Percentiles rank a stretch among this genome's conserved stretches.
phyloP scores from a whole-genome alignment of 225 moss, liverwort and hornwort genomes.

The Bryoerythrophyllum caledonicum region DNA sequence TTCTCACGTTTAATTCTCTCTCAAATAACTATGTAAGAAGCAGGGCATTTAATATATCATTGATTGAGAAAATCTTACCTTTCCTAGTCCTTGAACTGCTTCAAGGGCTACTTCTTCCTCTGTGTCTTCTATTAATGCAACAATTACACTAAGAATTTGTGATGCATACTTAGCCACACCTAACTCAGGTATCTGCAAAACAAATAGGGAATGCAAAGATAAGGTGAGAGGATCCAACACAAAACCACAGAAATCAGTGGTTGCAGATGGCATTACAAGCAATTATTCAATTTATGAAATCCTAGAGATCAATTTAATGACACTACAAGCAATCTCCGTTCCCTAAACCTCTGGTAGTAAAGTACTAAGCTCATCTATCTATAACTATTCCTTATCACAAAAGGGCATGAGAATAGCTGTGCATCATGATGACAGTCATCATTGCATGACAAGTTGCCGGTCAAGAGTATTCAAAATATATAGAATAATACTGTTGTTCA shows the following conservation, averaged over 20 bases:
- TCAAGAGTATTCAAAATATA: conserved; percentile 8
- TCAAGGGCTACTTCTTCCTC: conserved; percentile 96
- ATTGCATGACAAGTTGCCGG: conserved; percentile 10
- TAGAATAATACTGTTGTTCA: neutral
- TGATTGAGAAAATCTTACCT: conserved; percentile 44
- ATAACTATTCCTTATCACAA: neutral
- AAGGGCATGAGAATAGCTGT: neutral
- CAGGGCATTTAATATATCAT: neutral
- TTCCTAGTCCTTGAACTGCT: conserved; percentile 83
- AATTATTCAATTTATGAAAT: neutral
- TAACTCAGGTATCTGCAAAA: conserved; percentile 73
- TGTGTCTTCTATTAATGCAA: conserved; percentile 92
- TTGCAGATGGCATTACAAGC: neutral
- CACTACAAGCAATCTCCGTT: conserved; percentile 8
- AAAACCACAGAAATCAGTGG: neutral
- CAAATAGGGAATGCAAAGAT: neutral
- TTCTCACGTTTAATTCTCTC: conserved; percentile 7
- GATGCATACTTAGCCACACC: conserved; percentile 85
- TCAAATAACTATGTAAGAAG: neutral
- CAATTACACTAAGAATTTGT: conserved; percentile 91
- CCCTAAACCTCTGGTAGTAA: neutral
- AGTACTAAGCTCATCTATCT: neutral
- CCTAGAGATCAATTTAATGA: neutral
- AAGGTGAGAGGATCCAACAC: conserved; percentile 16
- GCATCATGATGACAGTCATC: conserved; percentile 15